Conservation (phyloP, 2,329 filamentous ascomycete genomes). For the Colletotrichum echinochloae region DNA sequence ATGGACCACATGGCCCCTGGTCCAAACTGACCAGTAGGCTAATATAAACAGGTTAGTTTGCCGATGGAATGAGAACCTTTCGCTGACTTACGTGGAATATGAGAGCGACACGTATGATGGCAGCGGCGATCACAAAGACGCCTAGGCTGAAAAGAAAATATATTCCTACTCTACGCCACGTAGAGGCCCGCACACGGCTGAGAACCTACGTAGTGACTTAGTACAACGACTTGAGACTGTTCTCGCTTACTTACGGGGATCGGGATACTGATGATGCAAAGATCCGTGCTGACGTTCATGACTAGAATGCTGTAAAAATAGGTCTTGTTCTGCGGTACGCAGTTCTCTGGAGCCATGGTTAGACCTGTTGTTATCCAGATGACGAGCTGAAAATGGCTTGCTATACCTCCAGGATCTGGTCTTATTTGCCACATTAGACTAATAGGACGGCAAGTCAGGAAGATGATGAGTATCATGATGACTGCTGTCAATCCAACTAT, state of each 20-base stretch:
- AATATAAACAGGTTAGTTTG: neutral
- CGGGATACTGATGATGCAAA: slow-evolving; percentile 51
- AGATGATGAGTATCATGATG: slow-evolving; percentile 45
- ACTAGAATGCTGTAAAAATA: slow-evolving; percentile 50
- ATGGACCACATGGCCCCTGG: slow-evolving; percentile 52
- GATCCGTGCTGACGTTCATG: slow-evolving; percentile 51
- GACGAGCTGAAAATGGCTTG: neutral
- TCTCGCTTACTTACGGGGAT: slow-evolving; percentile 45
- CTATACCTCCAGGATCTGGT: slow-evolving; percentile 52
- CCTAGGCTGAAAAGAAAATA: slow-evolving; percentile 49
- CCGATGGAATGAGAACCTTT: neutral
- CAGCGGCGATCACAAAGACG: slow-evolving; percentile 50
- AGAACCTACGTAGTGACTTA: slow-evolving; percentile 43
- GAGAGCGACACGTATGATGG: slow-evolving; percentile 46
- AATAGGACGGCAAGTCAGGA: slow-evolving; percentile 50
- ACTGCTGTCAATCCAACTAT: slow-evolving; percentile 46
- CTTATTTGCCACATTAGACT: slow-evolving; percentile 51
- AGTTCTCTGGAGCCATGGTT: slow-evolving; percentile 40
- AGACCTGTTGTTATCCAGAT: neutral
- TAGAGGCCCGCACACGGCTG: slow-evolving; percentile 46
- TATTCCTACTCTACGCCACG: slow-evolving; percentile 47
- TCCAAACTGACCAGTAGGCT: slow-evolving; percentile 26
- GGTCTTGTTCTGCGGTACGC: slow-evolving; percentile 48
- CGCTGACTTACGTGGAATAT: slow-evolving; percentile 47
- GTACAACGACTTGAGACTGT: no score